Evolutionary conservation across 306 rosid species (phyloP).

Genomic region (Hippophae gyantsensis): DNA sequence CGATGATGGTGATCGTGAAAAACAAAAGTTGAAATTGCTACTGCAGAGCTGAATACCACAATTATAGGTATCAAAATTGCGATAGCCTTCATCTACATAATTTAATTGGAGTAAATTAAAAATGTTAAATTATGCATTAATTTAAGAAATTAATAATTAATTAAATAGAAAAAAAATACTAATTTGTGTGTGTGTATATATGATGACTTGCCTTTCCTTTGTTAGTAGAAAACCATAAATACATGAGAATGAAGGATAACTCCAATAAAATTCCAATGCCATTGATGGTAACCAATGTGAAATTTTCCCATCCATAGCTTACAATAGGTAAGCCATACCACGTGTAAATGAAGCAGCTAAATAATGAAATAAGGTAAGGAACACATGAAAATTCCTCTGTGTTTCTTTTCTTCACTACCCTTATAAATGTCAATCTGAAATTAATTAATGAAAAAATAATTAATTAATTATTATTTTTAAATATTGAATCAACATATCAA

Average conservation of each 20-base stretch:
- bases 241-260: conserved; percentile 51
- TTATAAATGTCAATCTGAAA: conserved; percentile 47
- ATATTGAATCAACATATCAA: too few species aligned
- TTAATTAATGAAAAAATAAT: background rate
- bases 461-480: too few species aligned
- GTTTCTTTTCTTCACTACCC: conserved; percentile 62
- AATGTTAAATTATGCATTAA: conserved; percentile 9
- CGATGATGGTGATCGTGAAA: conserved; percentile 41
- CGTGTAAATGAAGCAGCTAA: conserved; percentile 57
- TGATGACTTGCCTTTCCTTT: conserved; percentile 36
- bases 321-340: conserved; percentile 77
- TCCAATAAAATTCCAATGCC: conserved; percentile 62
- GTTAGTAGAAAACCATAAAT: conserved; percentile 40
- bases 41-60: conserved; percentile 26
- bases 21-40: conserved; percentile 33
- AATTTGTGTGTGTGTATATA: background rate
- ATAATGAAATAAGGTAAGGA: conserved; percentile 57
- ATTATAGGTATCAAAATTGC: conserved; percentile 26
- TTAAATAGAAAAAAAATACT: background rate
- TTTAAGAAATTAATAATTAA: too few species aligned
- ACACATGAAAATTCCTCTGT: conserved; percentile 75
- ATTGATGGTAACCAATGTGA: conserved; percentile 55
- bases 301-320: conserved; percentile 62
- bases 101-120: conserved; percentile 3
- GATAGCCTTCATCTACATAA: conserved; percentile 49